Percentiles rank a stretch among this genome's conserved stretches.
These are phyloP conservation scores for Cornus florida DNA, from an alignment of 148 eudicot genomes.

Conservation along the genomic window DNA sequence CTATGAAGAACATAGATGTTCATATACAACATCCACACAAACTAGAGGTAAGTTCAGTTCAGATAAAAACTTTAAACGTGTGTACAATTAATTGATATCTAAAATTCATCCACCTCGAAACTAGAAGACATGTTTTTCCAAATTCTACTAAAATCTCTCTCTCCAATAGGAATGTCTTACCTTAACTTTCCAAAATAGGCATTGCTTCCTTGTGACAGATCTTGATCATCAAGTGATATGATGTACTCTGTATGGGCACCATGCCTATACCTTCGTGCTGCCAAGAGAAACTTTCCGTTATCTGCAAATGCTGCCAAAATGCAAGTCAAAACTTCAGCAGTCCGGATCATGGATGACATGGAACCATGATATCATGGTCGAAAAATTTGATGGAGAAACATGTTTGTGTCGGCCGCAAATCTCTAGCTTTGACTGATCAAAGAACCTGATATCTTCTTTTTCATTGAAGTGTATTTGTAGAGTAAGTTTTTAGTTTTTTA, in stretches of 20 bases:
- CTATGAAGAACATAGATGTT: background rate
- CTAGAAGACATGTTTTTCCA: background rate
- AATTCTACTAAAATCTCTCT: background rate
- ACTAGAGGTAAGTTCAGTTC: background rate
- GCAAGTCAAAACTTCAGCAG: background rate
- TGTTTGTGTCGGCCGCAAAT: background rate
- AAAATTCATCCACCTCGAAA: background rate
- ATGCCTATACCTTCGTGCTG: conserved; percentile 75
- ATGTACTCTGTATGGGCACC: conserved; percentile 83
- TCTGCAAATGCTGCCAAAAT: conserved; percentile 67
- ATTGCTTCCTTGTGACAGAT: conserved; percentile 85
- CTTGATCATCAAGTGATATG: conserved; percentile 81
- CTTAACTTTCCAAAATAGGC: conserved; percentile 93
- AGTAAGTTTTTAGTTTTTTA: background rate
- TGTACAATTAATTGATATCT: background rate
- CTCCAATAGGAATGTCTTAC: conserved; percentile 32
- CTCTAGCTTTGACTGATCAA: background rate
- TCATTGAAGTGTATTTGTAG: no score
- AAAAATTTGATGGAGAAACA: background rate
- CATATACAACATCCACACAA: background rate
- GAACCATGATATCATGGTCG: background rate
- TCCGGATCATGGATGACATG: background rate
- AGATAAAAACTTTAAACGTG: background rate
- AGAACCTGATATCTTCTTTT: background rate
- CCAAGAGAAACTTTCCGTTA: conserved; percentile 89